These are phyloP conservation scores for Tricholoma sp. DNA, from an alignment of 768 basidiomycete species.

Conservation along the genomic window DNA sequence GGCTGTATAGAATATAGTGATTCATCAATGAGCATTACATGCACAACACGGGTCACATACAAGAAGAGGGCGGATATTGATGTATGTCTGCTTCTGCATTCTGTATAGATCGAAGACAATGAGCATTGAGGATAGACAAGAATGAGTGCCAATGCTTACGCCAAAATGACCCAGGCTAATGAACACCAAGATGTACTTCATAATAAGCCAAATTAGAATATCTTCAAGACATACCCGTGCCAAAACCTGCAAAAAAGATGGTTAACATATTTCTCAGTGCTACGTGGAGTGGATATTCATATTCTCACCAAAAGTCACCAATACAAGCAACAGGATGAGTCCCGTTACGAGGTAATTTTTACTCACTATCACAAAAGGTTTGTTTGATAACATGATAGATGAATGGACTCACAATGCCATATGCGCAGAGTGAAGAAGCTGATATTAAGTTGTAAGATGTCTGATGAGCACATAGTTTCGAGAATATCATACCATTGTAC, in stretches of 20 bases:
- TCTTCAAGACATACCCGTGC: constrained; percentile 23
- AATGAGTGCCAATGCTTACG: too few species aligned
- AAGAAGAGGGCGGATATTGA: constrained; percentile 28
- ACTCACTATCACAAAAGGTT: constrained; percentile 28
- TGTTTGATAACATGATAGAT: background rate
- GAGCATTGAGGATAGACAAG: background rate
- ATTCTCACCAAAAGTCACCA: constrained; percentile 26
- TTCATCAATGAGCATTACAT: background rate
- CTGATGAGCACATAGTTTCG: background rate
- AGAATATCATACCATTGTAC: background rate
- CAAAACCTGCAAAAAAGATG: constrained; percentile 23
- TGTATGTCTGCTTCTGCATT: constrained; percentile 32
- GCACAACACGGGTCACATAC: constrained; percentile 19
- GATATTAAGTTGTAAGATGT: background rate
- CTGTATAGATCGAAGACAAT: constrained; percentile 19
- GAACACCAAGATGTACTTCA: background rate
- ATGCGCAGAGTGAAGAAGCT: background rate
- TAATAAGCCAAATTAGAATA: background rate
- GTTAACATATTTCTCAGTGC: background rate
- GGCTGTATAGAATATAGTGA: constrained; percentile 21
- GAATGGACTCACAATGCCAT: background rate
- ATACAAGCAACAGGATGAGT: constrained; percentile 26
- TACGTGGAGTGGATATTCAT: background rate
- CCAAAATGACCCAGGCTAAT: constrained; percentile 37
- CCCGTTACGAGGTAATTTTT: constrained; percentile 27